Conservation (phyloP, 2,329 filamentous ascomycete genomes). For the Hymenoscyphus occultus region DNA sequence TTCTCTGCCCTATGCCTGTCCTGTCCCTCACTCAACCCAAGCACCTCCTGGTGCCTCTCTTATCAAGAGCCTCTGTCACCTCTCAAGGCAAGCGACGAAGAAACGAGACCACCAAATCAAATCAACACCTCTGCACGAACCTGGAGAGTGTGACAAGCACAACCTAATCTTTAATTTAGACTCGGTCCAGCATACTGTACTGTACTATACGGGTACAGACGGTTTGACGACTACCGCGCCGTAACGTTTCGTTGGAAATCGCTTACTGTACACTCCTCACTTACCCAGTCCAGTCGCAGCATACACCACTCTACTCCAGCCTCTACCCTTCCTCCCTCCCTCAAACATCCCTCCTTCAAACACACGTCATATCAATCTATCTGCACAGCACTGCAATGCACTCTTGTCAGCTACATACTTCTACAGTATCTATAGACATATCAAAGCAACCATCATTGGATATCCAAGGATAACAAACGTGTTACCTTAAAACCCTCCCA, state of each 20-base stretch:
- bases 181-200: not conserved
- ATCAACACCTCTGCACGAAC: not conserved
- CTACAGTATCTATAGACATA: not conserved
- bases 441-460: not conserved
- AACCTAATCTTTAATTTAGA: not conserved
- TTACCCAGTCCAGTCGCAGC: not conserved
- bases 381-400: not conserved
- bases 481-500: slow-evolving; percentile 3
- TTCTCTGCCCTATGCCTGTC: not conserved
- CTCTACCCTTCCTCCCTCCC: not conserved
- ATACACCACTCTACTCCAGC: not conserved
- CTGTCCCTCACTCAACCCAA: too few species aligned
- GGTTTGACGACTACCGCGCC: not conserved
- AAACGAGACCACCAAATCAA: not conserved
- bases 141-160: not conserved
- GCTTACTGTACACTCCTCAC: too few species aligned
- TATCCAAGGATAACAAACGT: not conserved
- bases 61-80: not conserved
- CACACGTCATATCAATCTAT: not conserved
- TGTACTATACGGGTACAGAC: not conserved
- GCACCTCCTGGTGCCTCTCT: not conserved
- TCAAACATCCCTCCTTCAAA: too few species aligned
- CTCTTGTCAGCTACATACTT: not conserved
- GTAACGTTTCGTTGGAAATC: not conserved
- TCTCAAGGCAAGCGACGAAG: not conserved